A percentile compares a stretch with the other conserved stretches of the same genome.
Conservation (phyloP, 2,329 filamentous ascomycete genomes). For the Domatiomyces catenatus region DNA sequence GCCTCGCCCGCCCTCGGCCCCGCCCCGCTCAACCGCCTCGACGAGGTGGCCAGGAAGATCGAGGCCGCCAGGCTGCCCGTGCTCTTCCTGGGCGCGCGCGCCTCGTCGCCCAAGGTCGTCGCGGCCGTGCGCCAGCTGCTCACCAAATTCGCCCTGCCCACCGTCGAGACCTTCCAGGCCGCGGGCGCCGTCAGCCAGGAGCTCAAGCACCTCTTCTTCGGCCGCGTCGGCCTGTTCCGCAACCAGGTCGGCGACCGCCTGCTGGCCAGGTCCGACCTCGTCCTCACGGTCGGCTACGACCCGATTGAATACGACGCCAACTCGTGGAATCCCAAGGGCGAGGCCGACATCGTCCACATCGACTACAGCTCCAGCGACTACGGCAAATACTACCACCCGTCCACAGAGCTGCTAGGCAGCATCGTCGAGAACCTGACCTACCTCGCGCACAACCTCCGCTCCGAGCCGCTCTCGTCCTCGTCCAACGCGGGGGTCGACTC, state of each 20-base stretch:
- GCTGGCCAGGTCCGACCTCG: conserved; percentile 29
- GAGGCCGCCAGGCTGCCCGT: conserved; percentile 27
- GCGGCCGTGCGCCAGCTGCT: conserved; percentile 29
- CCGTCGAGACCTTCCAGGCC: conserved; percentile 38
- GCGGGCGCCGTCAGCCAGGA: conserved; percentile 32
- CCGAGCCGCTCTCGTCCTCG: too few species aligned
- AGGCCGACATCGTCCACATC: conserved; percentile 30
- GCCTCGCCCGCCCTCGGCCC: conserved; percentile 28
- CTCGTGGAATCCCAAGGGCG: conserved; percentile 29
- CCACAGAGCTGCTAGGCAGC: conserved; percentile 30
- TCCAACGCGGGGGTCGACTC: conserved; percentile 24
- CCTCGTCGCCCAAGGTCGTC: conserved; percentile 28
- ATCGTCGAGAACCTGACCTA: conserved; percentile 28
- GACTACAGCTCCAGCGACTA: conserved; percentile 28
- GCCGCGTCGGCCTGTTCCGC: conserved; percentile 34
- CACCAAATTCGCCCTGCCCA: conserved; percentile 28
- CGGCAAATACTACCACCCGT: conserved; percentile 28
- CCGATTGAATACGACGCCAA: conserved; percentile 34
- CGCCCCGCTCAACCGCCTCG: conserved; percentile 21
- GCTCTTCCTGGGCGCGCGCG: conserved; percentile 32
- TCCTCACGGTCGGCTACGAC: conserved; percentile 34
- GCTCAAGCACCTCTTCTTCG: conserved; percentile 32
- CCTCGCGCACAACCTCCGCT: conserved; percentile 21
- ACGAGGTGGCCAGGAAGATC: conserved; percentile 23
- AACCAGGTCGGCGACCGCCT: conserved; percentile 35